Percentiles rank a stretch among this genome's conserved stretches.
Evolutionary conservation across 768 basidiomycete species (phyloP).

Genomic region (Cyclocybe aegerita): DNA sequence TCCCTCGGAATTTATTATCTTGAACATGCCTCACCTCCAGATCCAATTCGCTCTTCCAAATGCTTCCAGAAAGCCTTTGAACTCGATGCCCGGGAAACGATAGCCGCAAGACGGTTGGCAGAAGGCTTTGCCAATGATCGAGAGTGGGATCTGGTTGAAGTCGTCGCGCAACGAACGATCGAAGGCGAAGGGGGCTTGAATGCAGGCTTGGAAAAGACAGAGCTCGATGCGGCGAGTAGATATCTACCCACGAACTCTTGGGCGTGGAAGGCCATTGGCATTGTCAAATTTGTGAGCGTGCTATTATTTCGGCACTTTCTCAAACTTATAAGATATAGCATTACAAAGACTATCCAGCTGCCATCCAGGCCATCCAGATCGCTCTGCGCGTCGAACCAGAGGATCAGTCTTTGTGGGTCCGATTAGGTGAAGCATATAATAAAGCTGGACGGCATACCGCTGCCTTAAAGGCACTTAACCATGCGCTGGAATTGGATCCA

Average conservation of each 20-base stretch:
- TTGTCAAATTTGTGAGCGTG: slow-evolving; percentile 80
- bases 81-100: slow-evolving; percentile 84
- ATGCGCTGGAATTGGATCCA: slow-evolving; percentile 70
- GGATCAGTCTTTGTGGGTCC: slow-evolving; percentile 84
- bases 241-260: slow-evolving; percentile 83
- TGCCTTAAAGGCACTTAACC: slow-evolving; percentile 81
- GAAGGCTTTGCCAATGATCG: slow-evolving; percentile 89
- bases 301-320: slow-evolving; percentile 5
- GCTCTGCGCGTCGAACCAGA: slow-evolving; percentile 75
- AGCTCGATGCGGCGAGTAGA: slow-evolving; percentile 39
- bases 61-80: slow-evolving; percentile 99
- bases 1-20: slow-evolving; percentile 90
- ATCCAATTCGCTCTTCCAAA: slow-evolving; percentile 83
- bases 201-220: slow-evolving; percentile 45
- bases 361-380: slow-evolving; percentile 85
- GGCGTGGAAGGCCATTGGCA: slow-evolving; percentile 97
- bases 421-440: slow-evolving; percentile 89
- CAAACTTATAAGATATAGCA: slow-evolving; percentile 39
- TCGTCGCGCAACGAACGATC: slow-evolving; percentile 89
- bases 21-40: slow-evolving; percentile 67
- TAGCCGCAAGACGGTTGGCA: slow-evolving; percentile 82
- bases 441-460: slow-evolving; percentile 87
- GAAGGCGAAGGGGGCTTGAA: slow-evolving; percentile 87
- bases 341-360: slow-evolving; percentile 64
- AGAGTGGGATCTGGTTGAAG: slow-evolving; percentile 95